These are phyloP conservation scores for Lepidium africanum DNA, from an alignment of 345 rosid species.

Conservation along the genomic window DNA sequence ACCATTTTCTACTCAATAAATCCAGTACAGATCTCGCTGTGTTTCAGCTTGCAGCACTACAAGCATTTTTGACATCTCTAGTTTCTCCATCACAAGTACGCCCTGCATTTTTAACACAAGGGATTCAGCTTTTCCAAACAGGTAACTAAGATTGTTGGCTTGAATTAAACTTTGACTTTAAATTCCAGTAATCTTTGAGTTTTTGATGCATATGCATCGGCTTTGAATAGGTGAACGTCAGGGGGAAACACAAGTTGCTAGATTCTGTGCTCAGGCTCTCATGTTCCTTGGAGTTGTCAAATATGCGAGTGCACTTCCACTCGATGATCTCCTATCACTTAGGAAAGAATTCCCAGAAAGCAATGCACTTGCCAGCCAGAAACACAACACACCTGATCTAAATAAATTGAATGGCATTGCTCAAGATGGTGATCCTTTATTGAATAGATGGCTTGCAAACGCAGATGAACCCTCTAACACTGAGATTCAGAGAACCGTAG, in stretches of 20 bases:
- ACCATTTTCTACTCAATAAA: too few species aligned
- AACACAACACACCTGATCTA: constrained; percentile 19
- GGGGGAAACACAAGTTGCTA: constrained; percentile 47
- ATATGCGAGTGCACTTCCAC: constrained; percentile 70
- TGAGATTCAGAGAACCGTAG: constrained; percentile 15
- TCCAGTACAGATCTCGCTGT: constrained; percentile 31
- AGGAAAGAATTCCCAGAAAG: constrained; percentile 15
- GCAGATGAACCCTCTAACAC: constrained; percentile 20
- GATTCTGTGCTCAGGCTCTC: constrained; percentile 68
- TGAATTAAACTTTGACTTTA: neutral
- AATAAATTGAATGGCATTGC: constrained; percentile 18
- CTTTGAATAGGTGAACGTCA: constrained; percentile 42
- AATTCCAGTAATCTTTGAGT: neutral
- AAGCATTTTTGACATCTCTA: constrained; percentile 64
- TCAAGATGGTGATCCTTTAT: constrained; percentile 37
- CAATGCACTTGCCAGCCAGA: constrained; percentile 22
- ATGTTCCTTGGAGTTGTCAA: constrained; percentile 67
- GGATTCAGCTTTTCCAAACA: constrained; percentile 65
- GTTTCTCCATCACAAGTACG: constrained; percentile 57
- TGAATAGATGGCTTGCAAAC: constrained; percentile 29
- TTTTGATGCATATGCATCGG: constrained; percentile 9
- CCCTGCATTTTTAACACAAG: constrained; percentile 50
- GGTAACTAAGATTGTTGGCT: constrained; percentile 34
- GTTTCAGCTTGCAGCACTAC: constrained; percentile 67
- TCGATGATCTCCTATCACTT: constrained; percentile 35